phyloP scores from a whole-genome alignment of 768 basidiomycete species.

The Hypsizygus marmoreus region DNA sequence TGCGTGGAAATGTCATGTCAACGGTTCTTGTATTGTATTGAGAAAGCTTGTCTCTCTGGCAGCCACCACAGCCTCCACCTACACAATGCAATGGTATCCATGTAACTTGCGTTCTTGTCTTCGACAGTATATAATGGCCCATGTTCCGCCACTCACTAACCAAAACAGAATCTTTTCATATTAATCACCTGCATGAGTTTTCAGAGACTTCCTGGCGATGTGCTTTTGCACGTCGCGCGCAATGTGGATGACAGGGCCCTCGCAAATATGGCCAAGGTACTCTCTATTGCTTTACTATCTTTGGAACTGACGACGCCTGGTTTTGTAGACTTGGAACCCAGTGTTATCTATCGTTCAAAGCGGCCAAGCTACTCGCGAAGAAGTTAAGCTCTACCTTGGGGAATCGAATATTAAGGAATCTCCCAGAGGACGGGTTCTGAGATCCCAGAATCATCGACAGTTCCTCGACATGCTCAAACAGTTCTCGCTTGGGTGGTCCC shows the following conservation, averaged over 20 bases:
- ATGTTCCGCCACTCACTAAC: background rate
- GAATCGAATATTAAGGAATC: conserved; percentile 1
- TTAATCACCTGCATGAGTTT: conserved; percentile 1
- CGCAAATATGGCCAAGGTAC: background rate
- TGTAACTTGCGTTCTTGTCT: no score
- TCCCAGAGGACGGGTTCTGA: background rate
- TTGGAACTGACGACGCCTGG: no score
- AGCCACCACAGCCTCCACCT: no score
- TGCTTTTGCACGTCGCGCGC: conserved; percentile 2
- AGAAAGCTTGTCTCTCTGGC: no score
- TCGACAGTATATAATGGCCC: background rate
- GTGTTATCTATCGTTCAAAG: background rate
- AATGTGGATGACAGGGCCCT: background rate
- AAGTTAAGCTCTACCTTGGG: background rate
- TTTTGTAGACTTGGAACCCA: conserved; percentile 1
- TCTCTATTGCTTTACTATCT: background rate
- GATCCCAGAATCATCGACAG: background rate
- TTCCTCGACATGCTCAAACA: background rate
- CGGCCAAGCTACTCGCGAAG: background rate
- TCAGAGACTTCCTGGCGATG: background rate
- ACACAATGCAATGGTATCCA: no score
- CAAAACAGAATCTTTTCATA: background rate
- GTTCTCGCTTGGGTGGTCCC: conserved; percentile 2
- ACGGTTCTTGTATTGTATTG: no score
- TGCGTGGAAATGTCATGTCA: no score